These are phyloP conservation scores for Nakazawaea populi DNA, from an alignment of 805 yeast species.

Conservation along the genomic window DNA sequence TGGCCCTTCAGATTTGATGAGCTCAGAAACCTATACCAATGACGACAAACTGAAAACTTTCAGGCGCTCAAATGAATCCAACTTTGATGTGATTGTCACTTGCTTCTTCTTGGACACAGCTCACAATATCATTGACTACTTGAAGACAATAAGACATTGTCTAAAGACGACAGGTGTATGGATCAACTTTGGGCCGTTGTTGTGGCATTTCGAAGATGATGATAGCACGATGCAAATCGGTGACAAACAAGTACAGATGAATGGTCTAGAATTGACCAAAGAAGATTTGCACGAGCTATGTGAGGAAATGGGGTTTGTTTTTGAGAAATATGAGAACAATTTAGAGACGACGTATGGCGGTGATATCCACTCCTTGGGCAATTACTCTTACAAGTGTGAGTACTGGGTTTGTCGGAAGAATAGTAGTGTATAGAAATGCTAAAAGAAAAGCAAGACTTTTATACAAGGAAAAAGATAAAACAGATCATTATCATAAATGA, in stretches of 20 bases:
- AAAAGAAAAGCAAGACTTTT: neutral
- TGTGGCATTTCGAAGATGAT: slow-evolving; percentile 67
- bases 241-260: slow-evolving; percentile 28
- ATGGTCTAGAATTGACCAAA: slow-evolving; percentile 54
- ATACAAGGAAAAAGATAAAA: neutral
- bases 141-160: slow-evolving; percentile 41
- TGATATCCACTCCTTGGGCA: slow-evolving; percentile 44
- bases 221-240: slow-evolving; percentile 22
- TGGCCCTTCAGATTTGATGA: slow-evolving; percentile 39
- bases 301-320: slow-evolving; percentile 42
- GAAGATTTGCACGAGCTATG: slow-evolving; percentile 49
- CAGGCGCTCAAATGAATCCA: slow-evolving; percentile 29
- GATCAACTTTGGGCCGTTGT: slow-evolving; percentile 64
- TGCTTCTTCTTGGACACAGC: slow-evolving; percentile 65
- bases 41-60: slow-evolving; percentile 36
- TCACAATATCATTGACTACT: slow-evolving; percentile 49
- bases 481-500: neutral
- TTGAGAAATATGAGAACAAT: slow-evolving; percentile 36
- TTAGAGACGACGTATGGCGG: slow-evolving; percentile 48
- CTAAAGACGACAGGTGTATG: slow-evolving; percentile 43
- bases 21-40: slow-evolving; percentile 29
- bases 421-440: neutral
- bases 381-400: slow-evolving; percentile 56
- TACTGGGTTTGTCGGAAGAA: slow-evolving; percentile 53
- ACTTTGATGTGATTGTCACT: slow-evolving; percentile 44